phyloP scores from a whole-genome alignment of 1,139 yeast genomes.

The Yamadazyma diospyri region DNA sequence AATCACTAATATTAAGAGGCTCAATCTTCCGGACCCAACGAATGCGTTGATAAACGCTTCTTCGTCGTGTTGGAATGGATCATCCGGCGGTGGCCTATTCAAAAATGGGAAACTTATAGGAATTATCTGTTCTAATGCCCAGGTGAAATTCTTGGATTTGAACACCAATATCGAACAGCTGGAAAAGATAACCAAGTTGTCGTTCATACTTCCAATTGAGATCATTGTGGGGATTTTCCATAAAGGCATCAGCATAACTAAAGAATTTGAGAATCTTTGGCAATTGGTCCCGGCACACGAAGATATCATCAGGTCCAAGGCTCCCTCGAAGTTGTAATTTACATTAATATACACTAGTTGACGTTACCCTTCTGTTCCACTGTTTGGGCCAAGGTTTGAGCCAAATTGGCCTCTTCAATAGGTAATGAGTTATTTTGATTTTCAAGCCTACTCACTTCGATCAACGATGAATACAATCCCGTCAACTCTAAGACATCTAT shows the following conservation, averaged over 20 bases:
- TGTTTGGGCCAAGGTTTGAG: slow-evolving; percentile 17
- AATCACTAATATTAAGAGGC: slow-evolving; percentile 14
- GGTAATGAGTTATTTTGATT: slow-evolving; percentile 12
- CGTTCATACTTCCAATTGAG: slow-evolving; percentile 30
- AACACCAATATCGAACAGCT: slow-evolving; percentile 11
- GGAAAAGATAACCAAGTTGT: slow-evolving; percentile 28
- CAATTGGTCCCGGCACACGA: slow-evolving; percentile 20
- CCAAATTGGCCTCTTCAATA: slow-evolving; percentile 18
- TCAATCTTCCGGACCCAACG: not conserved
- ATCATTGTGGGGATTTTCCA: slow-evolving; percentile 21
- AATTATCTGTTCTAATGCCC: slow-evolving; percentile 62
- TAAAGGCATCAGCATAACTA: slow-evolving; percentile 11
- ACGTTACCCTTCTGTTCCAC: slow-evolving; percentile 17
- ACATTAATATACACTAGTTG: slow-evolving; percentile 3
- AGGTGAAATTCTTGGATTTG: slow-evolving; percentile 20
- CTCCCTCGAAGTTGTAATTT: not conserved
- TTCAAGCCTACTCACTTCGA: slow-evolving; percentile 43
- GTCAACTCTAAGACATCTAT: slow-evolving; percentile 47
- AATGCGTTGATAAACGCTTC: slow-evolving; percentile 47
- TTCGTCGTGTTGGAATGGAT: slow-evolving; percentile 73
- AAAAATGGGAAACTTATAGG: slow-evolving; percentile 43
- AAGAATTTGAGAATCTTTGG: slow-evolving; percentile 24
- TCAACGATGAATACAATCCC: slow-evolving; percentile 40
- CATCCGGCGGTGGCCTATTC: slow-evolving; percentile 68
- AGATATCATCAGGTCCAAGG: slow-evolving; percentile 14